These are phyloP conservation scores for Yarrowia keelungensis DNA, from an alignment of 805 yeast species.

Conservation along the genomic window DNA sequence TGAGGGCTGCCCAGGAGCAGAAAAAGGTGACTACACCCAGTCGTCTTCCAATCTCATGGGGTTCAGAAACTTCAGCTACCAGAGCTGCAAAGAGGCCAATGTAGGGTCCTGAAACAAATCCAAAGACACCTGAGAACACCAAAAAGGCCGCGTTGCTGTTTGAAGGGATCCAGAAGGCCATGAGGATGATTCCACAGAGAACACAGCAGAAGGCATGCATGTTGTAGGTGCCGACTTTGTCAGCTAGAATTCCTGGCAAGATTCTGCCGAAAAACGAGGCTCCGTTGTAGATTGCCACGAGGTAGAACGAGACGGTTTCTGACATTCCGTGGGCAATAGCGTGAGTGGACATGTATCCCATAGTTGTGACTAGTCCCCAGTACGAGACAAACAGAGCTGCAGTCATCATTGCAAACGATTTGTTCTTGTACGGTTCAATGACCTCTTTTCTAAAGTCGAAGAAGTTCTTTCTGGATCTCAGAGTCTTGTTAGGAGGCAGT, in stretches of 20 bases:
- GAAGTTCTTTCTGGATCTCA: constrained; percentile 43
- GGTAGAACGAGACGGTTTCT: constrained; percentile 47
- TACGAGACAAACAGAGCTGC: constrained; percentile 53
- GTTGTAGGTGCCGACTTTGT: constrained; percentile 62
- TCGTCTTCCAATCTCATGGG: constrained; percentile 68
- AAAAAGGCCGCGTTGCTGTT: constrained; percentile 51
- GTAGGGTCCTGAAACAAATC: constrained; percentile 67
- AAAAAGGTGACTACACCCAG: constrained; percentile 69
- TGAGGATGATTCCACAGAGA: constrained; percentile 56
- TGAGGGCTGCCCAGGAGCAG: constrained; percentile 50
- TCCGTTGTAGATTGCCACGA: constrained; percentile 58
- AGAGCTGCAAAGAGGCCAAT: constrained; percentile 72
- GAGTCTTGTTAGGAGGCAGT: constrained; percentile 43
- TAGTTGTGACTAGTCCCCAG: constrained; percentile 58
- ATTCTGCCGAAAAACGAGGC: constrained; percentile 62
- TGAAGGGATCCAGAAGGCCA: constrained; percentile 69
- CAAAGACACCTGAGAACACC: constrained; percentile 61
- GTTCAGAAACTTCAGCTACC: constrained; percentile 66
- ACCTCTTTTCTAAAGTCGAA: constrained; percentile 42
- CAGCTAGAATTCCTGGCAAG: constrained; percentile 63
- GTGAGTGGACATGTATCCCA: constrained; percentile 65
- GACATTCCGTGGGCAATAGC: constrained; percentile 50
- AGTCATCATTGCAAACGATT: constrained; percentile 45
- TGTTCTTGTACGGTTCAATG: constrained; percentile 24
- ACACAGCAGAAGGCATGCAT: constrained; percentile 58